Conservation (phyloP, 2,329 filamentous ascomycete genomes). For the Delphinella strobiligena region DNA sequence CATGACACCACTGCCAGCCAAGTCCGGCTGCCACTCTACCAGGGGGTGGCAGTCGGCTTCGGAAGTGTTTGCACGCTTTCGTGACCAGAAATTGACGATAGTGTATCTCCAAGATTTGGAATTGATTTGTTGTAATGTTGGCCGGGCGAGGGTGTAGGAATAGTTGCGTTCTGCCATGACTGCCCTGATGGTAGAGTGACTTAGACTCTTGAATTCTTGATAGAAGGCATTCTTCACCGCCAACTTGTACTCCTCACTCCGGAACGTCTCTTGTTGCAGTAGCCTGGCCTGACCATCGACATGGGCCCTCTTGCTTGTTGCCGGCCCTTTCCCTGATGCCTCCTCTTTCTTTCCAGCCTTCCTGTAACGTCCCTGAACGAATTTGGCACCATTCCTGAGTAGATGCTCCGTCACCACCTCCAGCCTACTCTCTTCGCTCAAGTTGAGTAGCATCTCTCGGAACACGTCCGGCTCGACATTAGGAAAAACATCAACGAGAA, state of each 20-base stretch:
- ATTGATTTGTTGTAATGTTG: conserved; percentile 55
- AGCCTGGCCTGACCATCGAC: conserved; percentile 27
- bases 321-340: background rate
- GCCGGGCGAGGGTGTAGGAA: conserved; percentile 60
- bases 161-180: conserved; percentile 73
- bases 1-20: conserved; percentile 39
- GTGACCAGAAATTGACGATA: conserved; percentile 57
- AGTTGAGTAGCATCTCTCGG: conserved; percentile 63
- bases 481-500: conserved; percentile 61
- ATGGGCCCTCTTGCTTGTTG: background rate
- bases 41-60: conserved; percentile 50
- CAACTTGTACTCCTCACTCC: conserved; percentile 53
- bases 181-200: conserved; percentile 61
- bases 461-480: conserved; percentile 75
- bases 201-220: conserved; percentile 64
- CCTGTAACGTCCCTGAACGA: conserved; percentile 54
- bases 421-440: conserved; percentile 64
- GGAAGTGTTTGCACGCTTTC: conserved; percentile 45
- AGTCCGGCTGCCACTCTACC: conserved; percentile 46
- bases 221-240: conserved; percentile 57
- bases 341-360: conserved; percentile 10
- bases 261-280: conserved; percentile 52
- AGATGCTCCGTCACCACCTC: conserved; percentile 67
- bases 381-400: conserved; percentile 57
- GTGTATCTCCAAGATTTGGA: conserved; percentile 68